phyloP scores from a whole-genome alignment of 352 stramenopile species.

The Pythium plurisporium region DNA sequence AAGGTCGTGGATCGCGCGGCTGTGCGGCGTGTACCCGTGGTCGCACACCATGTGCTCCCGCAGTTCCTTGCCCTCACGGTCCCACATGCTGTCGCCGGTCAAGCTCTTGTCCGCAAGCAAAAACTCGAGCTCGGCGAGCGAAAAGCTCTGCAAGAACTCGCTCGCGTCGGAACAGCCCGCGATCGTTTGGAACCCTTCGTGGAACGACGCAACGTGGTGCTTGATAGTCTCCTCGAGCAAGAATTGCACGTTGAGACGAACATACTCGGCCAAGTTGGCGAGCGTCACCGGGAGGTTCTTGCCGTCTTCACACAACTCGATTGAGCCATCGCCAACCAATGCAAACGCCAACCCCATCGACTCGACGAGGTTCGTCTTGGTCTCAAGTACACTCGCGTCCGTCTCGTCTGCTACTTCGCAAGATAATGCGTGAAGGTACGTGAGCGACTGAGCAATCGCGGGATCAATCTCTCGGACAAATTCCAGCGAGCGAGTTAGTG shows the following conservation, averaged over 20 bases:
- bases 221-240: slow-evolving; percentile 62
- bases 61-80: slow-evolving; percentile 61
- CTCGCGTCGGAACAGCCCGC: slow-evolving; percentile 17
- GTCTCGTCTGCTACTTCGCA: slow-evolving; percentile 21
- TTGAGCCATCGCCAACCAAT: slow-evolving; percentile 56
- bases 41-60: slow-evolving; percentile 78
- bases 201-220: slow-evolving; percentile 60
- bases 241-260: slow-evolving; percentile 44
- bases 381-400: slow-evolving; percentile 2
- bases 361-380: slow-evolving; percentile 39
- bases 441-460: slow-evolving; percentile 57
- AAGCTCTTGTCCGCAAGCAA: slow-evolving; percentile 47
- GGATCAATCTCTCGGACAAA: slow-evolving; percentile 70
- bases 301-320: slow-evolving; percentile 48
- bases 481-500: slow-evolving; percentile 43
- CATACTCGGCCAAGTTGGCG: slow-evolving; percentile 46
- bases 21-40: slow-evolving; percentile 74
- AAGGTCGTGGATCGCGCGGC: slow-evolving; percentile 64
- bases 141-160: slow-evolving; percentile 52
- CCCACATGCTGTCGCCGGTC: slow-evolving; percentile 51
- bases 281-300: slow-evolving; percentile 41
- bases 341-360: slow-evolving; percentile 74
- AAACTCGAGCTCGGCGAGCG: slow-evolving; percentile 57
- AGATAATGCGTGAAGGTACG: slow-evolving; percentile 40
- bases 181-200: slow-evolving; percentile 63